phyloP scores from a whole-genome alignment of 1,139 yeast genomes.

The Oligophagozyma castellii region DNA sequence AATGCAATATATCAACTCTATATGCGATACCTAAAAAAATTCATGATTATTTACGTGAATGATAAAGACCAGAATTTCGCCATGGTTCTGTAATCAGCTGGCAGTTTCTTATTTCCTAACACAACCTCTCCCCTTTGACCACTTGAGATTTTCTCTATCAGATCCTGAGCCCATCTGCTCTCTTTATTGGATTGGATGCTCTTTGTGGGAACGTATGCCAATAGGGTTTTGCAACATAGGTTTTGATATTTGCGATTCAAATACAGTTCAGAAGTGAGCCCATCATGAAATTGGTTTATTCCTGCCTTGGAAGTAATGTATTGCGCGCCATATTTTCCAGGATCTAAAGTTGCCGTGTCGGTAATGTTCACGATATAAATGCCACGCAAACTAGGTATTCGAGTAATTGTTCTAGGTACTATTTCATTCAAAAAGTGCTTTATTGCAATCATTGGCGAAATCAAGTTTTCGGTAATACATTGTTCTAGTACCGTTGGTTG shows the following conservation, averaged over 20 bases:
- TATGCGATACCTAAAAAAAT: conserved; percentile 6
- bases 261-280: conserved; percentile 11
- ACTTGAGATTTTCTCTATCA: no score
- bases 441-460: conserved; percentile 13
- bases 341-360: conserved; percentile 5
- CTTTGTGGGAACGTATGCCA: conserved; percentile 6
- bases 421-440: conserved; percentile 11
- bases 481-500: no score
- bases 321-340: conserved; percentile 6
- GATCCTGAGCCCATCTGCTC: conserved; percentile 2
- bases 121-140: no score
- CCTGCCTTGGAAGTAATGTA: conserved; percentile 14
- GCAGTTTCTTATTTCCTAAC: no score
- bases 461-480: conserved; percentile 13
- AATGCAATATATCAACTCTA: conserved; percentile 11
- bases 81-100: no score
- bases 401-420: conserved; percentile 5
- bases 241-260: conserved; percentile 1
- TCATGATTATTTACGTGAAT: no score
- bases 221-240: conserved; percentile 6
- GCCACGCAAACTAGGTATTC: no score
- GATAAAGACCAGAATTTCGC: no score
- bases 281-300: conserved; percentile 17
- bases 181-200: conserved; percentile 2
- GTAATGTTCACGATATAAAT: conserved; percentile 10